Conservation (phyloP, 108 stramenopile genomes). For the Schizochytrium sp. region DNA sequence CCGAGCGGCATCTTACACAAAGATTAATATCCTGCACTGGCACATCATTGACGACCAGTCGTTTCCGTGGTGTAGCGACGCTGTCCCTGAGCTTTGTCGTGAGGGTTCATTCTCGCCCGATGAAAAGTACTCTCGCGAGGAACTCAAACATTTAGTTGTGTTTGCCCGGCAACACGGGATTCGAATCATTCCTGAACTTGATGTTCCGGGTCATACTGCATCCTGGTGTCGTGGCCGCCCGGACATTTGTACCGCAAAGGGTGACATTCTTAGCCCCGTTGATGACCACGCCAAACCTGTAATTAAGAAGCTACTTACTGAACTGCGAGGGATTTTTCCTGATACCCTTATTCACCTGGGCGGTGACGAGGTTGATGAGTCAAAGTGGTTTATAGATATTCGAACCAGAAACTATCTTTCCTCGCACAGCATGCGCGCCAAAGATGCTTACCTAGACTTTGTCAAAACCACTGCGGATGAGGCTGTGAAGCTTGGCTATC, state of each 20-base stretch:
- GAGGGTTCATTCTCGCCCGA: conserved; percentile 55
- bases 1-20: conserved; percentile 79
- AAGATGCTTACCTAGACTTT: conserved; percentile 64
- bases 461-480: neutral
- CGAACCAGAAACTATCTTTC: neutral
- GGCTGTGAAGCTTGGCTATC: conserved; percentile 55
- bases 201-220: conserved; percentile 82
- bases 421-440: neutral
- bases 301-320: neutral
- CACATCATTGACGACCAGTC: conserved; percentile 79
- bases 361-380: conserved; percentile 59
- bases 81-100: conserved; percentile 50
- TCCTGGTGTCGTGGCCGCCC: conserved; percentile 67
- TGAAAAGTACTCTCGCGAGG: conserved; percentile 73
- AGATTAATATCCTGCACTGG: conserved; percentile 86
- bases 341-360: conserved; percentile 66
- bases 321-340: neutral
- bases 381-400: neutral
- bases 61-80: conserved; percentile 72
- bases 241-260: conserved; percentile 61
- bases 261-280: conserved; percentile 11
- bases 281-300: conserved; percentile 23
- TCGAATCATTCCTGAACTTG: conserved; percentile 81
- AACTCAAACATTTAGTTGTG: conserved; percentile 74
- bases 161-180: conserved; percentile 78